A percentile compares a stretch with the other conserved stretches of the same genome.
These are phyloP conservation scores for Posidonia oceanica DNA, from an alignment of 116 monocot species.

Conservation along the genomic window DNA sequence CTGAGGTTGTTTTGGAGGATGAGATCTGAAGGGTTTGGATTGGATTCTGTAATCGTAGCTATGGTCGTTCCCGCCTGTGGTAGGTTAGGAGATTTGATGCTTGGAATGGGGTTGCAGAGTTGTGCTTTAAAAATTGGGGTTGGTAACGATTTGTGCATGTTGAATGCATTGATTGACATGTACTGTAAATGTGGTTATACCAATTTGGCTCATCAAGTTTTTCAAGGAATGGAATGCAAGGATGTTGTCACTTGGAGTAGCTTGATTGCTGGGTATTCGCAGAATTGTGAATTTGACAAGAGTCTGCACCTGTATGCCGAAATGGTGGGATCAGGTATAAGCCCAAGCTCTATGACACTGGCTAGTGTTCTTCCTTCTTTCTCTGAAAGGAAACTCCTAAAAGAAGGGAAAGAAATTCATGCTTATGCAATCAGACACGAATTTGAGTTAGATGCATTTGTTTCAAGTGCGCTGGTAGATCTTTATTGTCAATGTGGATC, in stretches of 20 bases:
- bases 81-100: conserved; percentile 13
- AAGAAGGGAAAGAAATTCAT: conserved; percentile 35
- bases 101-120: conserved; percentile 40
- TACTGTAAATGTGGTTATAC: conserved; percentile 41
- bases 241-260: conserved; percentile 61
- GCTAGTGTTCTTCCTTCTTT: conserved; percentile 41
- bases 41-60: conserved; percentile 43
- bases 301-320: conserved; percentile 17
- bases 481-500: conserved; percentile 26
- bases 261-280: conserved; percentile 47
- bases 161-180: conserved; percentile 58
- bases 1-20: conserved; percentile 31
- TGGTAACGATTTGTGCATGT: conserved; percentile 25
- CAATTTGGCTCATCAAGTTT: conserved; percentile 8
- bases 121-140: conserved; percentile 28
- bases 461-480: conserved; percentile 38
- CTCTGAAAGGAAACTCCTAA: conserved; percentile 19
- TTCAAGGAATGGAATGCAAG: conserved; percentile 19
- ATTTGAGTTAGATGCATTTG: conserved; percentile 21
- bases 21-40: conserved; percentile 29
- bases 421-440: conserved; percentile 28
- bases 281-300: conserved; percentile 17
- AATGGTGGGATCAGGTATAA: conserved; percentile 25
- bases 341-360: conserved; percentile 27
- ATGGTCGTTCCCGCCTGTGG: conserved; percentile 45